Conservation (phyloP, 2,329 filamentous ascomycete species). For the Fusarium guadeloupense region DNA sequence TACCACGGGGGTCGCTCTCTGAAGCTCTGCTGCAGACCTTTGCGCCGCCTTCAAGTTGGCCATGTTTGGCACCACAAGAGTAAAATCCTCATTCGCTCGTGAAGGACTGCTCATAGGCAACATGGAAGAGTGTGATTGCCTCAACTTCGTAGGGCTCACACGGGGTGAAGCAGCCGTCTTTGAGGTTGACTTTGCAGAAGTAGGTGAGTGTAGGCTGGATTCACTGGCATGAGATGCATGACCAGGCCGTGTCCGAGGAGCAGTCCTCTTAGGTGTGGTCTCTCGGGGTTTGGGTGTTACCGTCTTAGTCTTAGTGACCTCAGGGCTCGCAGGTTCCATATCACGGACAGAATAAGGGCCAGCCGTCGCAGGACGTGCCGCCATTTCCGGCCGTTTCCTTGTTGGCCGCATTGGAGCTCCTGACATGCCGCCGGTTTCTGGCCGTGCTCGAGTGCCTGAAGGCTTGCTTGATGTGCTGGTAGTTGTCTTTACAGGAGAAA, state of each 20-base stretch:
- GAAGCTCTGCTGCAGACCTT: slow-evolving; percentile 31
- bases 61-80: slow-evolving; percentile 60
- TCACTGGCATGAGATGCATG: slow-evolving; percentile 62
- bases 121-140: slow-evolving; percentile 45
- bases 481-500: slow-evolving; percentile 61
- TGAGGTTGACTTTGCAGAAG: slow-evolving; percentile 43
- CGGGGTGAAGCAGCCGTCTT: slow-evolving; percentile 53
- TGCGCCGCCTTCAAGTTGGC: slow-evolving; percentile 49
- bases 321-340: slow-evolving; percentile 56
- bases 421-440: slow-evolving; percentile 67
- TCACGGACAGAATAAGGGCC: slow-evolving; percentile 72
- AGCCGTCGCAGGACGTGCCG: slow-evolving; percentile 69
- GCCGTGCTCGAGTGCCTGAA: slow-evolving; percentile 51
- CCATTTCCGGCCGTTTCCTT: slow-evolving; percentile 66
- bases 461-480: slow-evolving; percentile 46
- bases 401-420: slow-evolving; percentile 70
- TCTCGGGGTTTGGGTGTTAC: slow-evolving; percentile 61
- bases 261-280: slow-evolving; percentile 63
- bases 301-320: slow-evolving; percentile 56
- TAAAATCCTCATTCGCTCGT: slow-evolving; percentile 62
- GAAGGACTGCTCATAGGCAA: slow-evolving; percentile 53
- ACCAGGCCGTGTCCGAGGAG: slow-evolving; percentile 56
- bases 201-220: slow-evolving; percentile 59
- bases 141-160: slow-evolving; percentile 53
- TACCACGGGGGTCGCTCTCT: slow-evolving; percentile 18